phyloP scores from a whole-genome alignment of 1,284 basidiomycete genomes.

The Ustilago trichophora region DNA sequence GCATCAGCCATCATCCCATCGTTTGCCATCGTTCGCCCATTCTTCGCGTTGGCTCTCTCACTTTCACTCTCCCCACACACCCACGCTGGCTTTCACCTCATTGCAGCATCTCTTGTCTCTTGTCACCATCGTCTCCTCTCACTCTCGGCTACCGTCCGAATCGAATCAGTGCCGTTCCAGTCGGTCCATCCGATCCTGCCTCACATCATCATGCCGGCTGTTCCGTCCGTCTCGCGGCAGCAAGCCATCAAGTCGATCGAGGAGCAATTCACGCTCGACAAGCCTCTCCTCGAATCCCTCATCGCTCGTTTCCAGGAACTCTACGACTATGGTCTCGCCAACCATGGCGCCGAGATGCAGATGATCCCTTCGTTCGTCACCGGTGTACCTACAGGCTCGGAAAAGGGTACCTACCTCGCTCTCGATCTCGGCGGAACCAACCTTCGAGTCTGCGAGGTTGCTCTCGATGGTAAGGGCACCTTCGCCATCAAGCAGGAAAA shows the following conservation, averaged over 20 bases:
- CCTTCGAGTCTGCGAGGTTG: slow-evolving; percentile 86
- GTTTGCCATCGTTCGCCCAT: no score
- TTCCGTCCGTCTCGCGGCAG: slow-evolving; percentile 37
- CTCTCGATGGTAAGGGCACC: slow-evolving; percentile 84
- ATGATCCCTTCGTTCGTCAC: slow-evolving; percentile 64
- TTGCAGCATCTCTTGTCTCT: no score
- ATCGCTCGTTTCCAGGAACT: slow-evolving; percentile 52
- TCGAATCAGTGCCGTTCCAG: no score
- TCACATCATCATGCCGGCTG: slow-evolving; percentile 41
- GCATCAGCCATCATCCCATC: no score
- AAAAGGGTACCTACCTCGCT: slow-evolving; percentile 62
- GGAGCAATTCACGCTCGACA: slow-evolving; percentile 48
- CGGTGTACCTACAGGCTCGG: slow-evolving; percentile 56
- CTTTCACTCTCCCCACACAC: no score
- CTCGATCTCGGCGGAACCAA: slow-evolving; percentile 64
- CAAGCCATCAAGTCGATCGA: slow-evolving; percentile 42
- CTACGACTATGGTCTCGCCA: slow-evolving; percentile 52
- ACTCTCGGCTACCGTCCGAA: no score
- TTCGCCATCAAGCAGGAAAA: slow-evolving; percentile 76
- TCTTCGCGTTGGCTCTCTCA: no score
- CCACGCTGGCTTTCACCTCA: no score
- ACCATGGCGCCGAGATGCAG: slow-evolving; percentile 59
- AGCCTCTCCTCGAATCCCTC: slow-evolving; percentile 43
- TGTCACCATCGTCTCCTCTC: no score
- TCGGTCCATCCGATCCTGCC: no score